phyloP scores from a whole-genome alignment of 768 basidiomycete species.

The Boletus coccyginus region DNA sequence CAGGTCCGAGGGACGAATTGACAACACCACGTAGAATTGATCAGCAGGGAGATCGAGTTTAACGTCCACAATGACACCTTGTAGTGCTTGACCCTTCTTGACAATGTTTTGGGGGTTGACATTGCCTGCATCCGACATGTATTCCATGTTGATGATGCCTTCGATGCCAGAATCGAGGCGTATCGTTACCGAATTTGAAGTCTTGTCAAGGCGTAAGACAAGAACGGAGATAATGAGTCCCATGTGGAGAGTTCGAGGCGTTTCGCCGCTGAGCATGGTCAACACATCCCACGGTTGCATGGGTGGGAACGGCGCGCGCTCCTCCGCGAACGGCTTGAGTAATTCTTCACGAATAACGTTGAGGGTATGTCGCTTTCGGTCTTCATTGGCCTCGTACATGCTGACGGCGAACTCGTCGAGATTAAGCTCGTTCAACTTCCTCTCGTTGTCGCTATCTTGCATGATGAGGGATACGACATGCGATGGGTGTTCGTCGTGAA shows the following conservation, averaged over 20 bases:
- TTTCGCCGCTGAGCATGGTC: slow-evolving; percentile 96
- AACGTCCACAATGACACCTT: slow-evolving; percentile 73
- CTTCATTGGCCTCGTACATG: slow-evolving; percentile 77
- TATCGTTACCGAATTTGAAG: slow-evolving; percentile 50
- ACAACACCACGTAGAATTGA: slow-evolving; percentile 69
- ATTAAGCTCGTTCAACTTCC: slow-evolving; percentile 86
- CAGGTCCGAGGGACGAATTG: slow-evolving; percentile 63
- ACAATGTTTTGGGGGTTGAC: slow-evolving; percentile 47
- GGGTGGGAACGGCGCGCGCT: slow-evolving; percentile 58
- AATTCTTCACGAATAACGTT: slow-evolving; percentile 88
- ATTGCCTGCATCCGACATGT: slow-evolving; percentile 50
- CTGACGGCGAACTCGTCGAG: slow-evolving; percentile 96
- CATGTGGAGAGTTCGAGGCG: slow-evolving; percentile 65
- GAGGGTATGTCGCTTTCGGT: slow-evolving; percentile 86
- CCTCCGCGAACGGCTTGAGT: slow-evolving; percentile 75
- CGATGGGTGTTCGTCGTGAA: slow-evolving; percentile 89
- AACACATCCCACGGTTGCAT: slow-evolving; percentile 79
- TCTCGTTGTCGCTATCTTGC: slow-evolving; percentile 72
- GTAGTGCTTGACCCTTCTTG: slow-evolving; percentile 77
- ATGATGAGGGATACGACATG: slow-evolving; percentile 84
- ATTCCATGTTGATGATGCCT: slow-evolving; percentile 63
- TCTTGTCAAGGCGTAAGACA: slow-evolving; percentile 49
- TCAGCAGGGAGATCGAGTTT: slow-evolving; percentile 60
- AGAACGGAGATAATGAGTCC: slow-evolving; percentile 82
- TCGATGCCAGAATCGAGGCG: slow-evolving; percentile 94